A percentile compares a stretch with the other conserved stretches of the same genome.
Evolutionary conservation across 2,329 filamentous ascomycete genomes (phyloP).

Genomic region (Aspergillus glaucus): DNA sequence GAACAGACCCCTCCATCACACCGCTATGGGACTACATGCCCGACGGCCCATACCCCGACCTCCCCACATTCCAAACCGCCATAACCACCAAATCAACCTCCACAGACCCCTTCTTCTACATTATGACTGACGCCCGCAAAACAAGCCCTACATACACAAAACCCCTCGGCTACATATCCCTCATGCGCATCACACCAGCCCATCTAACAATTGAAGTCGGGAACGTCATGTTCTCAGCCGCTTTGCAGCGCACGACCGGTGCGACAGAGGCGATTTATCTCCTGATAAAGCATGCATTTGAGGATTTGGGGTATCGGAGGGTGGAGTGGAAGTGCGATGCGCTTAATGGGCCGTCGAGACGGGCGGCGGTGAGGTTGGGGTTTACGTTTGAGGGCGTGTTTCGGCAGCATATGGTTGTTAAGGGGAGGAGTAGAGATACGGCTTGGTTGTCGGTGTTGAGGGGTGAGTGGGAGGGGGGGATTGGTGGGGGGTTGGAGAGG

Average conservation of each 20-base stretch:
- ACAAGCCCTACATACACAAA: constrained; percentile 20
- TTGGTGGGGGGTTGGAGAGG: constrained; percentile 47
- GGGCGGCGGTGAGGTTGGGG: constrained; percentile 52
- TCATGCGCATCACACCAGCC: constrained; percentile 43
- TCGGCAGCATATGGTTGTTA: constrained; percentile 55
- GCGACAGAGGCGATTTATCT: constrained; percentile 56
- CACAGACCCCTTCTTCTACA: constrained; percentile 39
- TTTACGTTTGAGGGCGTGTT: constrained; percentile 57
- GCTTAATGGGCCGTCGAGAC: constrained; percentile 49
- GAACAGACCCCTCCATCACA: constrained; percentile 9
- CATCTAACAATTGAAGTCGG: constrained; percentile 55
- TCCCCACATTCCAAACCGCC: constrained; percentile 22
- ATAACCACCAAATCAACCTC: constrained; percentile 20
- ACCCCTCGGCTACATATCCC: constrained; percentile 36
- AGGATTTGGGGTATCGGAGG: constrained; percentile 49
- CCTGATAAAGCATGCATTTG: constrained; percentile 49
- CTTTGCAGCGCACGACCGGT: constrained; percentile 48
- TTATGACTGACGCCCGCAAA: constrained; percentile 34
- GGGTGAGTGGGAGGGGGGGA: constrained; percentile 52
- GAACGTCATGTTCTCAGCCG: constrained; percentile 45
- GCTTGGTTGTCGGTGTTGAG: constrained; percentile 56
- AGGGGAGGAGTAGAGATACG: constrained; percentile 53
- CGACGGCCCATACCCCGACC: constrained; percentile 28
- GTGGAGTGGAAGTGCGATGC: constrained; percentile 61
- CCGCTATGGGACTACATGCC: constrained; percentile 41